Percentiles rank a stretch among this genome's conserved stretches.
Conservation (phyloP, 106 monocot species). For the Amphibolis antarctica region DNA sequence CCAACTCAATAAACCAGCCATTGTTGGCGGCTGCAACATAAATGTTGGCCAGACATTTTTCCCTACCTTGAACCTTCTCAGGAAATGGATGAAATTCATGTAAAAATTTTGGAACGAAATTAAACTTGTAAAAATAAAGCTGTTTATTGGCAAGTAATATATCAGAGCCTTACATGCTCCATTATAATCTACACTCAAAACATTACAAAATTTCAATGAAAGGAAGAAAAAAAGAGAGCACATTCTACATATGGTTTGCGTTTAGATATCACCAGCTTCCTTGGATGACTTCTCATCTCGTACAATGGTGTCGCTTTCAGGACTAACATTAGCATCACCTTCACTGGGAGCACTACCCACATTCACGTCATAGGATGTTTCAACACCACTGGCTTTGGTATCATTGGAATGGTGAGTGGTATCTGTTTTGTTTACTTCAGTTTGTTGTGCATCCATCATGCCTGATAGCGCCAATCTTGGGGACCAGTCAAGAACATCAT, state of each 20-base stretch:
- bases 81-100: too few species aligned
- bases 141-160: too few species aligned
- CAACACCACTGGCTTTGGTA: conserved; percentile 1
- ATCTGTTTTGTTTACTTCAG: conserved; percentile 39
- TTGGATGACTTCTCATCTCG: not conserved
- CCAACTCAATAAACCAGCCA: too few species aligned
- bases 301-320: conserved; percentile 11
- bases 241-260: not conserved
- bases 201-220: not conserved
- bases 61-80: too few species aligned
- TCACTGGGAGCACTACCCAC: conserved; percentile 6
- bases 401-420: conserved; percentile 13
- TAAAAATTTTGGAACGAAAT: too few species aligned
- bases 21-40: too few species aligned
- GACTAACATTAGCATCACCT: conserved; percentile 6
- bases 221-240: not conserved
- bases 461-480: conserved; percentile 79
- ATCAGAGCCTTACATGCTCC: not conserved
- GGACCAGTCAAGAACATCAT: conserved; percentile 93
- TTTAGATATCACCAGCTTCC: not conserved
- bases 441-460: conserved; percentile 53
- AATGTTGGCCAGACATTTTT: too few species aligned
- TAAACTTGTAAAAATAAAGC: too few species aligned
- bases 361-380: conserved; percentile 10
- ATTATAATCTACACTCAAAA: not conserved